Conservation (phyloP, 164 flowering plant species). For the Nelumbo lutea region DNA sequence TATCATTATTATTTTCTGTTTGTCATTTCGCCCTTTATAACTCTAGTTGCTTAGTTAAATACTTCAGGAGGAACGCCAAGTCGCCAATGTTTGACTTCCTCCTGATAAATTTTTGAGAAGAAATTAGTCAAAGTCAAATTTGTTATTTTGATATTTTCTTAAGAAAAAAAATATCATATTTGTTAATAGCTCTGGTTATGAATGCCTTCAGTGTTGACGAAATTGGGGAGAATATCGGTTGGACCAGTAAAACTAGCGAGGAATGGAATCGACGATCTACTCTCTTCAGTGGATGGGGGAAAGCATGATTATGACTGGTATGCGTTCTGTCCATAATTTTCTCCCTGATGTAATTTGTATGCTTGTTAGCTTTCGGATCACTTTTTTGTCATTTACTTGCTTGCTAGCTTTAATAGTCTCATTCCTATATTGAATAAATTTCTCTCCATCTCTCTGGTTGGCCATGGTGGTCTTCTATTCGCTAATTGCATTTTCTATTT, state of each 20-base stretch:
- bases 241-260: slow-evolving; percentile 48
- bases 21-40: no score
- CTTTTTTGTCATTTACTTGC: neutral
- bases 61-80: no score
- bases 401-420: neutral
- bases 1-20: no score
- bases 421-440: neutral
- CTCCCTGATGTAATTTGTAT: neutral
- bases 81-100: no score
- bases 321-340: neutral
- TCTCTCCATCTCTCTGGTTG: neutral
- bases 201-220: slow-evolving; percentile 33
- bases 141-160: no score
- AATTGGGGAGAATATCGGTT: slow-evolving; percentile 68
- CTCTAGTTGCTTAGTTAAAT: no score
- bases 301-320: slow-evolving; percentile 96
- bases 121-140: no score
- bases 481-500: no score
- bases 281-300: slow-evolving; percentile 62
- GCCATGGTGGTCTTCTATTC: no score
- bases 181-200: neutral
- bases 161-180: neutral
- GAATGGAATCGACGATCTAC: slow-evolving; percentile 61
- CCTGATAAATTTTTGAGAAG: no score
- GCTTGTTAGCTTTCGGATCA: neutral